Percentiles rank a stretch among this genome's conserved stretches.
phyloP scores from a whole-genome alignment of 306 rosid genomes.

The Cercis canadensis region DNA sequence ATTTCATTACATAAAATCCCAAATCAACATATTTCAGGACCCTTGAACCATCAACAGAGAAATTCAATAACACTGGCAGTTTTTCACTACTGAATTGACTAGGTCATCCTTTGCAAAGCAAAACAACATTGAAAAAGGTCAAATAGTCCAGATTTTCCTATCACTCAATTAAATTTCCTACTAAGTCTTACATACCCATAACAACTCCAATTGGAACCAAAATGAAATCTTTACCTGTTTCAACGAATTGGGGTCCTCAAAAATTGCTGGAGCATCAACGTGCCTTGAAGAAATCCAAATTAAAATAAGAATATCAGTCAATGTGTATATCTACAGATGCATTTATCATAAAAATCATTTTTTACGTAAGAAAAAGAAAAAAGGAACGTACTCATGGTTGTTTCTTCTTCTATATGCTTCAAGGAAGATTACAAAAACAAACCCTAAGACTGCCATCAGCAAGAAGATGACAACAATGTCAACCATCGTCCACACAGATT shows the following conservation, averaged over 20 bases:
- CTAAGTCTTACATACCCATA: conserved; percentile 1
- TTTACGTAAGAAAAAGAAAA: neutral
- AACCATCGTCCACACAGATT: conserved; percentile 46
- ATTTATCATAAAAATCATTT: too few relatives aligned
- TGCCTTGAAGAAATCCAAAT: conserved; percentile 52
- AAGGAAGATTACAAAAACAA: conserved; percentile 52
- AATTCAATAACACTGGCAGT: neutral
- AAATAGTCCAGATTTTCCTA: conserved; percentile 19
- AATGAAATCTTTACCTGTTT: conserved; percentile 61
- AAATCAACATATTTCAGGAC: neutral
- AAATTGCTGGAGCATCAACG: conserved; percentile 79
- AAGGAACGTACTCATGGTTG: conserved; percentile 63
- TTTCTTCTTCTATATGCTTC: conserved; percentile 78
- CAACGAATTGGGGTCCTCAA: conserved; percentile 79
- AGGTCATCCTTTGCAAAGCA: neutral
- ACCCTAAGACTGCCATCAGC: conserved; percentile 44
- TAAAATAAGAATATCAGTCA: conserved; percentile 3
- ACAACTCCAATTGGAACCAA: conserved; percentile 20
- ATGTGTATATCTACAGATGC: neutral
- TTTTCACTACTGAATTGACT: conserved; percentile 9
- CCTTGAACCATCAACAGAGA: conserved; percentile 9
- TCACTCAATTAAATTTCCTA: neutral
- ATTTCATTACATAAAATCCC: neutral
- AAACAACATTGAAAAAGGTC: neutral
- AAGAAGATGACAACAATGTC: conserved; percentile 46